Base-by-base conservation (phyloP, 257 asterid genomes). In the Solanum rostratum region DNA sequence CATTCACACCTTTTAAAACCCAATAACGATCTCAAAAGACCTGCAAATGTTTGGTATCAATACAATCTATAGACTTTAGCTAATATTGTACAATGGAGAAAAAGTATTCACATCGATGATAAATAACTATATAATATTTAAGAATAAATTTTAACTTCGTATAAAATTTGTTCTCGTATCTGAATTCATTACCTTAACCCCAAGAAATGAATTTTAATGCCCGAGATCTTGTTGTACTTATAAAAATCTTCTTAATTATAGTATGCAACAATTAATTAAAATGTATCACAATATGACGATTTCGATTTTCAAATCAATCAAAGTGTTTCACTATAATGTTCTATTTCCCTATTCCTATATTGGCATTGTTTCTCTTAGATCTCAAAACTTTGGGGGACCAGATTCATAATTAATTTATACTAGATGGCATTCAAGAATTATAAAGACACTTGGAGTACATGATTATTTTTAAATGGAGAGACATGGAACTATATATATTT, bases 371-470 rank as follows among this genome's bases (percentile, higher is more conserved):
- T 19, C 8, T 76, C 41, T 76, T 76, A 49, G 82, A 76, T 76
- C 82, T 74, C 82, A 76, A 76, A 69, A 22, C 6, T 76, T 27
- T 76, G 82, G 62, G 62, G 81, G 82, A 76, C 62, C 82, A 76
- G 62, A 76, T 76, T 46, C 62, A 49, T 76, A 49, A 74, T 66
- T 66, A 68, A 76, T 76, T 76, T 27, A 76, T n/a, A 24, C 45
- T 49, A 27, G 15, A 46, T 74, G 60, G 60, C 59, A 27, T 76
- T 14, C 15, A 76, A 49, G 37, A 76, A 24, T 76, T 49, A 49
- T 76, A 74, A 74, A 74, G 27, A 27, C 45, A 76, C 43, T 76
- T 24, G 27, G 22, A 18, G 14, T 41, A 41, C 80, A 71, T 53
- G 30, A 20, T 41, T 41, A 20, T 69, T 71, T 1, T 41, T 12